phyloP scores from a whole-genome alignment of 139 green algal species.

The Coccomyxa sp. region DNA sequence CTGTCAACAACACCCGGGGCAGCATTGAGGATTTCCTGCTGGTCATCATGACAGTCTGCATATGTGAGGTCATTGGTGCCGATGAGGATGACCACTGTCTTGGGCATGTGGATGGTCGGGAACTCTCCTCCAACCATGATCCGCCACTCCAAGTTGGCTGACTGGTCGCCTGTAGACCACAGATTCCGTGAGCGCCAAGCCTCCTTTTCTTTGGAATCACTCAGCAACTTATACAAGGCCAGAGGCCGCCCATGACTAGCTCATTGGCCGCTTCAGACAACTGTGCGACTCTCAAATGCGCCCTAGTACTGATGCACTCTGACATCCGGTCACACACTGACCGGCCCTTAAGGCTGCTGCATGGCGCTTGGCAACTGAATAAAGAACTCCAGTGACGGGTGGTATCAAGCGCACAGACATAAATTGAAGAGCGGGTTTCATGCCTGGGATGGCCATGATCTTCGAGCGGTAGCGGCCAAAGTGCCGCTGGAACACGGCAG shows the following conservation, averaged over 20 bases:
- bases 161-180: constrained; percentile 1
- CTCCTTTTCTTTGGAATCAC: too few relatives aligned
- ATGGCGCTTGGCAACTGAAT: too few relatives aligned
- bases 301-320: too few relatives aligned
- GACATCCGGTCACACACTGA: too few relatives aligned
- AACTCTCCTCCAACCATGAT: background rate
- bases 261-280: too few relatives aligned
- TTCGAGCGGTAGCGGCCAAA: background rate
- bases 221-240: too few relatives aligned
- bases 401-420: too few relatives aligned
- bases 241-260: too few relatives aligned
- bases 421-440: too few relatives aligned
- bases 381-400: too few relatives aligned
- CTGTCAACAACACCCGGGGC: background rate
- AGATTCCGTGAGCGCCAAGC: background rate
- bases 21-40: background rate
- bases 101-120: background rate
- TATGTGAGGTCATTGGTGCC: constrained; percentile 2
- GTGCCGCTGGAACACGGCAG: background rate
- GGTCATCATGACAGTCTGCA: background rate
- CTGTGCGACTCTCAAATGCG: too few relatives aligned
- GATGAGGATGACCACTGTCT: background rate
- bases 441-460: background rate
- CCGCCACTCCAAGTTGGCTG: background rate
- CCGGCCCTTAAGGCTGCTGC: too few relatives aligned